These are phyloP conservation scores for Rhodomyrtus psidioides DNA, from an alignment of 441 rosid species.

Conservation along the genomic window DNA sequence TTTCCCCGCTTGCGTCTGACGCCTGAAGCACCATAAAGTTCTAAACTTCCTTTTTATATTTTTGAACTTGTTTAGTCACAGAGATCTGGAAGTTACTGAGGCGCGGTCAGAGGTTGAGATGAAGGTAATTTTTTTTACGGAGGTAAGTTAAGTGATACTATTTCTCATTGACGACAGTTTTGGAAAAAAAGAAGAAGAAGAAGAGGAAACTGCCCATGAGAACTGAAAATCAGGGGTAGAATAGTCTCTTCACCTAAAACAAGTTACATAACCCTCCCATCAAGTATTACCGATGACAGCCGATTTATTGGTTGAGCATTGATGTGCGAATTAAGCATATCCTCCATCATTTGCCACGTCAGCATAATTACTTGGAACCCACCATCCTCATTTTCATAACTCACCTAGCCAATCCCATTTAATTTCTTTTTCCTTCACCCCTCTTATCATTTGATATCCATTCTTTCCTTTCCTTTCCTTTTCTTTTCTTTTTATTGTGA, in stretches of 20 bases:
- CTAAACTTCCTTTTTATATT: not conserved
- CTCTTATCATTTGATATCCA: no score
- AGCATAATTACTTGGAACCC: not conserved
- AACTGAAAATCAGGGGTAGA: no score
- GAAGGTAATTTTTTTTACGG: not conserved
- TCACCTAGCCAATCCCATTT: no score
- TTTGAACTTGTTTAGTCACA: not conserved
- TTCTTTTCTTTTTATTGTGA: no score
- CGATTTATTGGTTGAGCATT: no score
- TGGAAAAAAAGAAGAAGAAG: not conserved
- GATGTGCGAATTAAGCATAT: no score
- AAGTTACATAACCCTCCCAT: no score
- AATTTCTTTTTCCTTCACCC: no score
- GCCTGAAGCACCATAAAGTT: not conserved
- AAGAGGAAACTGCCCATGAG: not conserved
- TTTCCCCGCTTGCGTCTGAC: no score
- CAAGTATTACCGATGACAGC: no score
- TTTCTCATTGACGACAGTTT: not conserved
- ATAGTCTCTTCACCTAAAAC: no score
- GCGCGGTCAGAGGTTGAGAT: not conserved
- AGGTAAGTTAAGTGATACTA: not conserved
- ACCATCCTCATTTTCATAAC: not conserved
- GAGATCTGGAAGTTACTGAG: not conserved
- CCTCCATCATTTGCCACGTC: not conserved
- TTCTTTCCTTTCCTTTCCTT: no score